These are phyloP conservation scores for Ceratonia siliqua DNA, from an alignment of 306 rosid species.

Conservation along the genomic window DNA sequence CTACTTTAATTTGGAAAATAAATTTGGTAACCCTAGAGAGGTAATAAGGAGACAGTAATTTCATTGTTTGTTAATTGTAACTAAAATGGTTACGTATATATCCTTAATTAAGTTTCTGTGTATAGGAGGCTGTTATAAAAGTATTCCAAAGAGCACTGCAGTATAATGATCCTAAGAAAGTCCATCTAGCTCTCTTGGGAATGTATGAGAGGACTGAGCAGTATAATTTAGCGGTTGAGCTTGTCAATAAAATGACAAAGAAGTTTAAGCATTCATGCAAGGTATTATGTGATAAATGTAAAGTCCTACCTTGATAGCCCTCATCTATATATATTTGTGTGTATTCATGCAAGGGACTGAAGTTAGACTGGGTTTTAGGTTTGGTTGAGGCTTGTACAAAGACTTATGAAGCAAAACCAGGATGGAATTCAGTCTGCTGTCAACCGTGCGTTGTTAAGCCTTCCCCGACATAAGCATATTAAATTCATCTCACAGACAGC, in stretches of 20 bases:
- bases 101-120: slow-evolving; percentile 24
- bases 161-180: slow-evolving; percentile 75
- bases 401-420: slow-evolving; percentile 56
- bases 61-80: slow-evolving; percentile 17
- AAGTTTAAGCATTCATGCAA: slow-evolving; percentile 92
- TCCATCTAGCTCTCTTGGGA: slow-evolving; percentile 79
- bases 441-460: slow-evolving; percentile 62
- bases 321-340: background rate
- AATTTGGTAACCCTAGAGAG: slow-evolving; percentile 85
- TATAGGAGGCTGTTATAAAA: slow-evolving; percentile 78
- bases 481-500: slow-evolving; percentile 88
- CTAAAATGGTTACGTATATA: slow-evolving; percentile 7
- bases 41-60: slow-evolving; percentile 37
- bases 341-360: background rate
- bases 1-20: slow-evolving; percentile 85
- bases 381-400: slow-evolving; percentile 78
- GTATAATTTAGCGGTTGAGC: slow-evolving; percentile 70
- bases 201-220: slow-evolving; percentile 87
- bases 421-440: slow-evolving; percentile 62
- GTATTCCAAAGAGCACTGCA: slow-evolving; percentile 81
- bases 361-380: slow-evolving; percentile 51
- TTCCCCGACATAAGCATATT: slow-evolving; percentile 73
- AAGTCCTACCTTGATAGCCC: slow-evolving; percentile 8
- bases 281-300: slow-evolving; percentile 44
- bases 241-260: slow-evolving; percentile 75